Evolutionary conservation across 2,329 filamentous ascomycete species (phyloP), one percentile per base, ranked within the genome.

Genomic region (Phaeosphaeria sp.): DNA sequence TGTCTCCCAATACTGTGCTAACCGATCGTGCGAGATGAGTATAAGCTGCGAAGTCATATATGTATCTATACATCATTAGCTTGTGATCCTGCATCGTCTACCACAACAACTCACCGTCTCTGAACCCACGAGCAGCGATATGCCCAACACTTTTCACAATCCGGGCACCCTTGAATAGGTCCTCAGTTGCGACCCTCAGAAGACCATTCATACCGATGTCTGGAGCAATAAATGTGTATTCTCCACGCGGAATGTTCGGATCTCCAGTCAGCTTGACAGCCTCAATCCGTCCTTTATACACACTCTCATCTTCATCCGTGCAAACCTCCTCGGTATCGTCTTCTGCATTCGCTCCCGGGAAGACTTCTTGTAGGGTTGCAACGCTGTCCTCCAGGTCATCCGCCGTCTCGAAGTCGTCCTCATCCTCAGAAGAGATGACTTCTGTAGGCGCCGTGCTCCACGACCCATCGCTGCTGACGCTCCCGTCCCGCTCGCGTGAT

Each of bases 231-330:
- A 96, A 97, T 0, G 90, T 92, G 65, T 89, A 87, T 75, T 97
- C 90, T 9, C 93, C 94, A 9, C 93, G 85, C 0, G 94, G 94
- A 15, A 98, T 88, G 65, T 97, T 96, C 0, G 90, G 87, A 70
- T 99, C 94, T 0, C 94, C 94, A 0, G 94, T 98, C 33, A 99
- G 80, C 74, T 98, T 98, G 71, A 97, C 88, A 0, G 90, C 94
- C 74, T 93, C 88, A 3, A 98, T 76, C 1, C 87, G 83, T 4
- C 92, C 92, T 13, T 81, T 82, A 64, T 90, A 87, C 1, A 86
- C 79, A 15, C 54, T 56, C 6, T 72, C 64, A 23, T 71, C 64
- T 3, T 72, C 50, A 1, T 52, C 36, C 2, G 17, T n/a, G 2
- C 15, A 39, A 1, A 30, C 17, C 6, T 58, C 23, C 18, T 44